phyloP scores from a whole-genome alignment of 352 stramenopile species.

The Salisapilia sapeloensis region DNA sequence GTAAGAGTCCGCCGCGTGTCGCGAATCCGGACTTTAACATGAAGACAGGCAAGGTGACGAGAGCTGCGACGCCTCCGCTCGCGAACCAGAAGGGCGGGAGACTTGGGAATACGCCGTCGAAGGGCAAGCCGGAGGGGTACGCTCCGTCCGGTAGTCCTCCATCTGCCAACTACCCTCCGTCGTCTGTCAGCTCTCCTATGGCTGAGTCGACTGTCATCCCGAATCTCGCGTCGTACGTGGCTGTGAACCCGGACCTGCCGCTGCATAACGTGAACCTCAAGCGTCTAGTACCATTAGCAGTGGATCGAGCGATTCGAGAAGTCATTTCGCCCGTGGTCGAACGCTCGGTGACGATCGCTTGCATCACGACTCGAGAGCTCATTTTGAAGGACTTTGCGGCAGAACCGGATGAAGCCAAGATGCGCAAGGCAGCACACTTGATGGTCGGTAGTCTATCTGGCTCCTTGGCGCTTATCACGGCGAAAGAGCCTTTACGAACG shows the following conservation, averaged over 20 bases:
- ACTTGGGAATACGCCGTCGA: conserved; percentile 9
- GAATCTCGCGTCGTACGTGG: conserved; percentile 96
- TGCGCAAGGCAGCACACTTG: conserved; percentile 94
- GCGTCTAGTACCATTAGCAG: conserved; percentile 91
- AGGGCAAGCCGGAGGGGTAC: conserved; percentile 8
- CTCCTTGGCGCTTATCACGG: conserved; percentile 95
- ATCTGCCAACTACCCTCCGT: conserved; percentile 7
- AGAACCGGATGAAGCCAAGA: conserved; percentile 88
- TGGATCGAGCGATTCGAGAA: conserved; percentile 96
- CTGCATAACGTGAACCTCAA: conserved; percentile 89
- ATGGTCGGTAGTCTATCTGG: conserved; percentile 98
- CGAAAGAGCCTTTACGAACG: conserved; percentile 93
- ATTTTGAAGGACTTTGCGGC: conserved; percentile 99
- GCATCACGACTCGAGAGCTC: conserved; percentile 95
- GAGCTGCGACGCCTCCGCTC: conserved; percentile 40
- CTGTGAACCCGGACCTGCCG: conserved; percentile 91
- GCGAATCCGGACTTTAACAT: conserved; percentile 98
- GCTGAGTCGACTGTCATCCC: conserved; percentile 94
- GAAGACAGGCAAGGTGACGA: conserved; percentile 62
- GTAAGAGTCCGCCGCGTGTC: conserved; percentile 83
- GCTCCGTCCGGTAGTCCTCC: conserved; percentile 33
- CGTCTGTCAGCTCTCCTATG: conserved; percentile 4
- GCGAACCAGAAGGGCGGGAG: conserved; percentile 24
- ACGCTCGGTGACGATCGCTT: conserved; percentile 97
- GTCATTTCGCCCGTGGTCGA: conserved; percentile 98